Percentiles rank a stretch among this genome's conserved stretches.
phyloP scores from a whole-genome alignment of 75 land plant genomes.

The Selaginella moellendorffii region DNA sequence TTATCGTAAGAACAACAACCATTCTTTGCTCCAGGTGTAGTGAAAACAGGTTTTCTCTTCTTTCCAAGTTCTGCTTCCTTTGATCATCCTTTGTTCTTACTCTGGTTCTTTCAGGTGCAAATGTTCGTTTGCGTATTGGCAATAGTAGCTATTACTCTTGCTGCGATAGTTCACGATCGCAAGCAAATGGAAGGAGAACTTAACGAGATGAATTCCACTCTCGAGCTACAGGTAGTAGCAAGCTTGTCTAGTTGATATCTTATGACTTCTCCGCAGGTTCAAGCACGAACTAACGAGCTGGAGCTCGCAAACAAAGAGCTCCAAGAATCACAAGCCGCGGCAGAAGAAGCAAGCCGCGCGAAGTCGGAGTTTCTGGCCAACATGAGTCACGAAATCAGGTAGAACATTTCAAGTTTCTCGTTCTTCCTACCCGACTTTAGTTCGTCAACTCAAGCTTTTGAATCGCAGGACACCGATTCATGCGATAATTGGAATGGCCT shows the following conservation, averaged over 20 bases:
- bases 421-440: not conserved
- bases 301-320: conserved; percentile 26
- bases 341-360: conserved; percentile 36
- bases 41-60: not conserved
- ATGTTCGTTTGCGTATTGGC: conserved; percentile 35
- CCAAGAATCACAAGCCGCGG: conserved; percentile 33
- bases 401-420: not conserved
- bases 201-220: too few species aligned
- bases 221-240: conserved; percentile 28
- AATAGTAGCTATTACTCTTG: conserved; percentile 36
- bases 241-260: not conserved
- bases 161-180: conserved; percentile 39
- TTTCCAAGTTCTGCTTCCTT: too few species aligned
- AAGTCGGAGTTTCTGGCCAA: conserved; percentile 38
- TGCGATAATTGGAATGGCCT: conserved; percentile 39
- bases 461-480: conserved; percentile 33
- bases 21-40: conserved; percentile 19
- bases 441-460: not conserved
- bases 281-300: conserved; percentile 27
- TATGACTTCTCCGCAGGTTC: conserved; percentile 14
- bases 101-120: conserved; percentile 28
- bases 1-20: conserved; percentile 3
- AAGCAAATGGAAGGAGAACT: too few species aligned
- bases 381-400: conserved; percentile 43
- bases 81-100: too few species aligned